Conservation (phyloP, 768 basidiomycete genomes). For the Suillus occidentalis region DNA sequence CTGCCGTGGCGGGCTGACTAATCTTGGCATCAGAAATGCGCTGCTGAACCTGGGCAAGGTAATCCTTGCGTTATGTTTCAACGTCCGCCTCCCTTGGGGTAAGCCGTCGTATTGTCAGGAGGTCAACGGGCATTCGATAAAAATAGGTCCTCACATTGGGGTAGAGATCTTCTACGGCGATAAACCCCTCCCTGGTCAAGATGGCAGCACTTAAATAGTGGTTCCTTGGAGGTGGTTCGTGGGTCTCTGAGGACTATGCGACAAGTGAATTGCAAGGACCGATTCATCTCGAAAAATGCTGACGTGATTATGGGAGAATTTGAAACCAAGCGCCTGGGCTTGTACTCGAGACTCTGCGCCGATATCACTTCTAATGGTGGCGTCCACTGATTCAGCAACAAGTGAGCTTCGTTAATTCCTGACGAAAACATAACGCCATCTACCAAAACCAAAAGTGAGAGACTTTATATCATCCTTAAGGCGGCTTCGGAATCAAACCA, state of each 20-base stretch:
- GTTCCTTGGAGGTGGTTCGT: conserved; percentile 64
- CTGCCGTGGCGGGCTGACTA: conserved; percentile 83
- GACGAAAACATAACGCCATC: too few species aligned
- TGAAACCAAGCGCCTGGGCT: conserved; percentile 97
- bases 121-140: neutral
- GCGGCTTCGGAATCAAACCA: too few species aligned
- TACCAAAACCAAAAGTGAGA: too few species aligned
- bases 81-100: conserved; percentile 77
- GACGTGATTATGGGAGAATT: conserved; percentile 90
- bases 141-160: conserved; percentile 67
- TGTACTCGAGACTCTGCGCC: conserved; percentile 56
- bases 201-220: conserved; percentile 84
- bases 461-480: too few species aligned
- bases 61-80: conserved; percentile 63
- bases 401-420: too few species aligned
- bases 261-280: neutral
- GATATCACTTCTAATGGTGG: conserved; percentile 15
- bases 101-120: conserved; percentile 45
- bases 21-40: conserved; percentile 67
- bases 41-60: conserved; percentile 59
- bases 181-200: conserved; percentile 86
- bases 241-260: conserved; percentile 53
- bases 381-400: conserved; percentile 2
- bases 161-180: conserved; percentile 85
- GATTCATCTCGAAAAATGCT: conserved; percentile 17